Percentiles rank a stretch among this genome's conserved stretches.
phyloP scores from a whole-genome alignment of 192 early-diverging fungal genomes.

The Podila epicladia region DNA sequence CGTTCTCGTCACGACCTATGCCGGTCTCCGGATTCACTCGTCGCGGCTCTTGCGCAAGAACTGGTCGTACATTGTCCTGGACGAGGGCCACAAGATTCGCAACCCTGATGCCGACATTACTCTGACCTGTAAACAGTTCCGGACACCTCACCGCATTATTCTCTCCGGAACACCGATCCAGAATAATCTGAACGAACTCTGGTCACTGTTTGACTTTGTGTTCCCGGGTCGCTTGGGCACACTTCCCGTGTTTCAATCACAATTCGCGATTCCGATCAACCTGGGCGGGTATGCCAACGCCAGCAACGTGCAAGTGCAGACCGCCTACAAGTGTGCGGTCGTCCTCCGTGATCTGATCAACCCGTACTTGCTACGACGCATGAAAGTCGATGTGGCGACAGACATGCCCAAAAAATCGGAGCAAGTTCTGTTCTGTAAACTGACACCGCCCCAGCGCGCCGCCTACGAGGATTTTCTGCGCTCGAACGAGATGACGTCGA shows the following conservation, averaged over 20 bases:
- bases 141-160: slow-evolving; percentile 77
- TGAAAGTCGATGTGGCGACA: slow-evolving; percentile 92
- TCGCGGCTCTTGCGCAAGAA: slow-evolving; percentile 70
- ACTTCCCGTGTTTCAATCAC: slow-evolving; percentile 83
- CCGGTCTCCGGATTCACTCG: slow-evolving; percentile 79
- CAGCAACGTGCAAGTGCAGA: slow-evolving; percentile 88
- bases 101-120: slow-evolving; percentile 94
- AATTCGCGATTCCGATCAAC: slow-evolving; percentile 94
- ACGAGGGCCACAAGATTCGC: slow-evolving; percentile 97
- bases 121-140: slow-evolving; percentile 73
- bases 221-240: slow-evolving; percentile 83
- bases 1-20: slow-evolving; percentile 90
- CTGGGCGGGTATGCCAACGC: slow-evolving; percentile 95
- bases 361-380: slow-evolving; percentile 90
- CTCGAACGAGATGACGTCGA: slow-evolving; percentile 77
- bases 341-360: slow-evolving; percentile 92
- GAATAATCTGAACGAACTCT: slow-evolving; percentile 83
- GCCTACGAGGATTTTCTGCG: slow-evolving; percentile 80
- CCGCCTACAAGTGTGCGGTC: slow-evolving; percentile 92
- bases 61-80: slow-evolving; percentile 91
- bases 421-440: slow-evolving; percentile 91
- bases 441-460: slow-evolving; percentile 77
- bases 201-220: slow-evolving; percentile 85
- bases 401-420: slow-evolving; percentile 93
- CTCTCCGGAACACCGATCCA: slow-evolving; percentile 86